Evolutionary conservation across 331 rosid genomes (phyloP).

Genomic region (Quercus phellos): DNA sequence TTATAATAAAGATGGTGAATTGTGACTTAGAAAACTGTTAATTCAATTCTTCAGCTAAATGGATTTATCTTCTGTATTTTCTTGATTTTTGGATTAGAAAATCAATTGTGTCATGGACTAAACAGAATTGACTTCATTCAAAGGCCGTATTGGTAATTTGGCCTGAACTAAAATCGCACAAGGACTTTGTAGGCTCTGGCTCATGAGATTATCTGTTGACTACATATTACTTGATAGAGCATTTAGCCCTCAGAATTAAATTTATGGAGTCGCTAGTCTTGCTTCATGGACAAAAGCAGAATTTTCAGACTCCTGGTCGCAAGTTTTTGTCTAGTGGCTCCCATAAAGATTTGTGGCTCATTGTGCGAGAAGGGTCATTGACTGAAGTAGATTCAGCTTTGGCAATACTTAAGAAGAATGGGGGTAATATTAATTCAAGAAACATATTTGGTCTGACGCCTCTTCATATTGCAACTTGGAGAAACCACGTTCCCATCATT

Average conservation of each 20-base stretch:
- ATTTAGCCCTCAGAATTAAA: slow-evolving; percentile 5
- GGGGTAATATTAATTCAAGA: slow-evolving; percentile 75
- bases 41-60: slow-evolving; percentile 3
- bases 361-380: slow-evolving; percentile 67
- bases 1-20: slow-evolving; percentile 16
- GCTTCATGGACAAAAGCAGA: slow-evolving; percentile 58
- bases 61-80: slow-evolving; percentile 8
- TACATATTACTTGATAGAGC: slow-evolving; percentile 10
- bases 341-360: slow-evolving; percentile 66
- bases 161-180: slow-evolving; percentile 7
- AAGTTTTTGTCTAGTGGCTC: slow-evolving; percentile 34
- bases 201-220: slow-evolving; percentile 18
- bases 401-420: slow-evolving; percentile 65
- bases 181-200: slow-evolving; percentile 14
- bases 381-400: slow-evolving; percentile 68
- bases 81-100: slow-evolving; percentile 5
- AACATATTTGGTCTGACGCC: slow-evolving; percentile 77
- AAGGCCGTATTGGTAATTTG: slow-evolving; percentile 11
- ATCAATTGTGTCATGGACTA: slow-evolving; percentile 27
- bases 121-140: slow-evolving; percentile 23
- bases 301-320: slow-evolving; percentile 41
- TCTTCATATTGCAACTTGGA: slow-evolving; percentile 93
- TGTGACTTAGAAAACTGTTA: slow-evolving; percentile 13
- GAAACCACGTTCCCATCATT: slow-evolving; percentile 86
- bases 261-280: slow-evolving; percentile 57